Conservation (phyloP, 106 monocot genomes). For the Platanthera guangdongensis region DNA sequence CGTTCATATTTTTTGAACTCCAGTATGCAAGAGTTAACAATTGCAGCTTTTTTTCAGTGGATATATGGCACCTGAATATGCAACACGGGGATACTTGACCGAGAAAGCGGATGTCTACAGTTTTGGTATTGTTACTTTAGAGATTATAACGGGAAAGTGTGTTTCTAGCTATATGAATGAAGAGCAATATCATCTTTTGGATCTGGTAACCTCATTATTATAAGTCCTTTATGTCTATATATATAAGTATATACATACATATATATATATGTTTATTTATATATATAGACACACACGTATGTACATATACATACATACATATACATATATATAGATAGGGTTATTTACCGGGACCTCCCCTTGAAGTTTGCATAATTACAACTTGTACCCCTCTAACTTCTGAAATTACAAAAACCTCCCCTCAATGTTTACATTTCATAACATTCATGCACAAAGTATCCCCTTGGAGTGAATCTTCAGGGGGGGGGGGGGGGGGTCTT, state of each 20-base stretch:
- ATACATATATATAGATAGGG: no score
- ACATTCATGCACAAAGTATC: no score
- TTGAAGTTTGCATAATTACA: no score
- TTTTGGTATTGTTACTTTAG: slow-evolving; percentile 46
- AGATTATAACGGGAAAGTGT: slow-evolving; percentile 48
- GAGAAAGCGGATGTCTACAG: slow-evolving; percentile 71
- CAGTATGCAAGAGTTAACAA: not conserved
- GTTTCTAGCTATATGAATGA: slow-evolving; percentile 29
- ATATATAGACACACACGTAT: no score
- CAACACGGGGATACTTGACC: slow-evolving; percentile 58
- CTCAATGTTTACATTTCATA: no score
- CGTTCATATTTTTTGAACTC: not conserved
- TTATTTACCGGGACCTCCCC: no score
- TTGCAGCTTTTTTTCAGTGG: slow-evolving; percentile 25
- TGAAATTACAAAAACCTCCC: no score
- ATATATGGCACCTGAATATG: slow-evolving; percentile 60
- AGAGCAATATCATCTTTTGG: slow-evolving; percentile 47
- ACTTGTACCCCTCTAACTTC: no score
- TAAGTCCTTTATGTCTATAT: not conserved
- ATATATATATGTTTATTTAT: no score
- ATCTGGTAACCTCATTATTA: slow-evolving; percentile 22
- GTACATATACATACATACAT: no score
- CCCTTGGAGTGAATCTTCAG: no score
- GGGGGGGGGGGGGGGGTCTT: no score
- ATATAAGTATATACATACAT: not conserved